Percentiles rank a stretch among this genome's conserved stretches.
These are phyloP conservation scores for Tuber umbilicatum DNA, from an alignment of 495 filamentous ascomycete species.

Conservation along the genomic window DNA sequence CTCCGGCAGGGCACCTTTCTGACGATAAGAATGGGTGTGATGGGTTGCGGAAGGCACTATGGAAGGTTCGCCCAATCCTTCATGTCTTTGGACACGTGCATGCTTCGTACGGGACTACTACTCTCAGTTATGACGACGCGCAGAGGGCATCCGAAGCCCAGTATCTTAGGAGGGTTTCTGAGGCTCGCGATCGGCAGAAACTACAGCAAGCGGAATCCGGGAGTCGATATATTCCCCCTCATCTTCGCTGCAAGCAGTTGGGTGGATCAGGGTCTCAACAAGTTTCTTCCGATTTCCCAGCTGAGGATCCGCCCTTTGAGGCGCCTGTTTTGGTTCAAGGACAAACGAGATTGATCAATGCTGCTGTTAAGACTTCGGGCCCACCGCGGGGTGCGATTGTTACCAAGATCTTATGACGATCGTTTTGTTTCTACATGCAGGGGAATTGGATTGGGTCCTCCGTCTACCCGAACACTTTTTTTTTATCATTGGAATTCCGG, in stretches of 20 bases:
- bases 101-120: slow-evolving; percentile 54
- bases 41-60: slow-evolving; percentile 64
- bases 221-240: background rate
- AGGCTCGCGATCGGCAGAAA: background rate
- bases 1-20: slow-evolving; percentile 60
- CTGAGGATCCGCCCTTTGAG: background rate
- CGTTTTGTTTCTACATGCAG: too few species aligned
- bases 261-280: background rate
- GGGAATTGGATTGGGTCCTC: too few species aligned
- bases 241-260: background rate
- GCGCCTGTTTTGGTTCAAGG: background rate
- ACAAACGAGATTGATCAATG: background rate
- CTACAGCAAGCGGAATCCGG: background rate
- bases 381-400: background rate
- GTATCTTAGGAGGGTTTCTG: background rate
- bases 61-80: slow-evolving; percentile 67
- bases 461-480: too few species aligned
- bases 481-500: too few species aligned
- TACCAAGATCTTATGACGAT: background rate
- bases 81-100: slow-evolving; percentile 92
- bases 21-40: slow-evolving; percentile 69
- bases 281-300: background rate
- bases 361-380: background rate
- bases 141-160: slow-evolving; percentile 14
- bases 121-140: slow-evolving; percentile 51